Evolutionary conservation across 352 stramenopile species (phyloP), one percentile per base, ranked within the genome.

Genomic region (Phytophthora macrochlamydospora): DNA sequence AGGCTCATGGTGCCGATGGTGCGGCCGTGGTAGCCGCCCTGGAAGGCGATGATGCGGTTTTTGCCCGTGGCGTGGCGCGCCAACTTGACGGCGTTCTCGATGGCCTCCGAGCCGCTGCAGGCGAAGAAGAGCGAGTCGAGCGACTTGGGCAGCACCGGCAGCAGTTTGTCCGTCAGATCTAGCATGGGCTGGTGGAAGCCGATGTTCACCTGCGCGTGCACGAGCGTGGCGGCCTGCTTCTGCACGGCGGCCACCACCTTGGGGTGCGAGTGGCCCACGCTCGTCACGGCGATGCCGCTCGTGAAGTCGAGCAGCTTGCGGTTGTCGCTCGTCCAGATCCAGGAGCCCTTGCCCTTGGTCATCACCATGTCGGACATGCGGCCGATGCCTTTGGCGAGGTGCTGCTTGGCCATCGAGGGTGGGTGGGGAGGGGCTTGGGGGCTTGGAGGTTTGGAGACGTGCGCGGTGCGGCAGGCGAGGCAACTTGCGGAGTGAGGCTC

Each of bases 61-160:
- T 98, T 98, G 28, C 86, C 78, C 6, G 93, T 98, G 6, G 89
- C 85, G 50, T 97, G 89, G 35, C 92, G 89, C 18, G 93, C 94
- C 40, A 98, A 79, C 71, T 98, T 98, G 72, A 98, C 83, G 2
- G 93, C 87, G 57, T 97, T 97, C 72, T 98, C 94, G 3, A 98
- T 78, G 6, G 91, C 93, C 68, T 98, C 94, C n/a, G 93, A 95
- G 29, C 93, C 93, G 57, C 85, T 90, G 65, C 85, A 96, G 31
- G 92, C 90, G 68, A 97, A 96, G 72, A 97, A 97, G 62, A 97
- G 83, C 75, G 86, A 92, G 72, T 97, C 87, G 11, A 97, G 77
- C 0, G 76, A 79, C 71, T 89, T 85, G n/a, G 87, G 88, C 57
- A 96, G 65, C 57, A 91, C 66, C 7, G 88, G 81, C 56, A 92